Base-by-base conservation (phyloP, 805 yeast species). In the Tetrapisispora iriomotensis region DNA sequence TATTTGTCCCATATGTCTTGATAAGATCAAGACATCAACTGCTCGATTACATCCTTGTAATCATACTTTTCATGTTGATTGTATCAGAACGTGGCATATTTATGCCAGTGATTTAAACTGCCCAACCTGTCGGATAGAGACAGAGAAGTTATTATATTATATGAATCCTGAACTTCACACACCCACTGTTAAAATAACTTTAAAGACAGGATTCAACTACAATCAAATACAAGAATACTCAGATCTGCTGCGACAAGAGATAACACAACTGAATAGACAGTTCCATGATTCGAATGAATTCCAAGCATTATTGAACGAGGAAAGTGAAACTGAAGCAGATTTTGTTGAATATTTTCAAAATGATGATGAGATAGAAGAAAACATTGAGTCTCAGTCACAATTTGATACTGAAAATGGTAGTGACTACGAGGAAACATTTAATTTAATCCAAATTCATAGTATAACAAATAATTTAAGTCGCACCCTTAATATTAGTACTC, bases 1-100 rank as follows among this genome's bases (percentile, higher is more conserved):
- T 36, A 53, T 53, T n/a, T 79, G 87, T 52, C 68, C 78, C n/a
- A 78, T 79, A 29, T 79, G 87, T 49, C 62, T 78, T 34, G 83
- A 67, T 35, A 45, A 45, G 8, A 52, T 67, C 36, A 36, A 46
- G 49, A 48, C 46, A 29, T 33, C 35, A 2, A 47, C 48, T 21
- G 61, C 61, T 0, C 46, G 57, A 19, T 46, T 66, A n/a, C 48
- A 60, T 10, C 70, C 71, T 2, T 79, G 84, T 52, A 55, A 59
- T 26, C 84, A 79, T 53, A 50, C 49, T 39, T 79, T 75, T 49
- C 88, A 81, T 54, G 61, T 68, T 3, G 49, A 60, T 13, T 81
- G 88, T 48, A 67, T 80, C 27, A 47, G 65, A 26, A 64, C 67
- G 22, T 81, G 88, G 88, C 61, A 57, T 38, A 29, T 39, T 8